Percentiles rank a stretch among this genome's conserved stretches.
phyloP scores from a whole-genome alignment of 108 stramenopile genomes.

The Skeletonema marinoi region DNA sequence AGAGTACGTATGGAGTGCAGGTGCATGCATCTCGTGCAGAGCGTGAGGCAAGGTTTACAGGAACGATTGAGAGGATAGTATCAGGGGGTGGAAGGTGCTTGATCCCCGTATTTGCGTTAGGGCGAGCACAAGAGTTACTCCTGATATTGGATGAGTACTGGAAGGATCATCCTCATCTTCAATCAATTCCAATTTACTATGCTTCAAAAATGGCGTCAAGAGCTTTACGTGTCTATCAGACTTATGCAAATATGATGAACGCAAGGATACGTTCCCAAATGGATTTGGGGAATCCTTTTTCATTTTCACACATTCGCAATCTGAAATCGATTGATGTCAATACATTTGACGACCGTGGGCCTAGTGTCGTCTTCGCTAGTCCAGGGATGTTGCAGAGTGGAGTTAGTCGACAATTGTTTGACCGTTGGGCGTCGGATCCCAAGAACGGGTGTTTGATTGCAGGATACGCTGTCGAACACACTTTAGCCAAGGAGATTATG shows the following conservation, averaged over 20 bases:
- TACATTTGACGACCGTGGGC: slow-evolving; percentile 88
- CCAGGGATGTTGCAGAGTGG: slow-evolving; percentile 99
- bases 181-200: slow-evolving; percentile 94
- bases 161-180: slow-evolving; percentile 94
- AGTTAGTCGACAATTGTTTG: slow-evolving; percentile 94
- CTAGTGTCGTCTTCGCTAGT: slow-evolving; percentile 95
- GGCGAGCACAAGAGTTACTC: slow-evolving; percentile 95
- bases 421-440: slow-evolving; percentile 95
- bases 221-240: slow-evolving; percentile 96
- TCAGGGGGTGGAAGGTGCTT: slow-evolving; percentile 92
- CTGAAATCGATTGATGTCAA: slow-evolving; percentile 91
- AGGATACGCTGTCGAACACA: slow-evolving; percentile 98
- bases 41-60: slow-evolving; percentile 94
- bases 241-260: slow-evolving; percentile 99
- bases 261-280: slow-evolving; percentile 89
- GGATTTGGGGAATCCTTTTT: slow-evolving; percentile 95
- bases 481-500: slow-evolving; percentile 96
- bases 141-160: slow-evolving; percentile 98
- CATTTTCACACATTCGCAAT: slow-evolving; percentile 86
- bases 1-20: slow-evolving; percentile 96
- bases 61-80: slow-evolving; percentile 87
- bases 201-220: slow-evolving; percentile 91
- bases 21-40: slow-evolving; percentile 91
- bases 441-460: slow-evolving; percentile 97
- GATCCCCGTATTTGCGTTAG: slow-evolving; percentile 98